A percentile compares a stretch with the other conserved stretches of the same genome.
Evolutionary conservation across 2,329 filamentous ascomycete species (phyloP).

Genomic region (Nigrograna mackinnonii): DNA sequence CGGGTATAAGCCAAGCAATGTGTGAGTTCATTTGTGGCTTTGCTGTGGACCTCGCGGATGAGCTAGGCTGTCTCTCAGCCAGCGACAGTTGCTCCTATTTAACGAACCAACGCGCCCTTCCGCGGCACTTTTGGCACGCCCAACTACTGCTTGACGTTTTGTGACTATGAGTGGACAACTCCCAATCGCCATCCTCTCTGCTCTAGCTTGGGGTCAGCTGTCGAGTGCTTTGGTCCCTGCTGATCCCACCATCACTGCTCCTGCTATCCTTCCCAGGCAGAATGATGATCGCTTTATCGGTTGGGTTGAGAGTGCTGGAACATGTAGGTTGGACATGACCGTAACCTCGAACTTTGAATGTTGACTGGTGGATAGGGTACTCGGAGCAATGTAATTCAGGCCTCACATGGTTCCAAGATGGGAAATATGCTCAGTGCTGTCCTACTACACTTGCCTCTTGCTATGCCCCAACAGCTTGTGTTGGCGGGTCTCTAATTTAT

Average conservation of each 20-base stretch:
- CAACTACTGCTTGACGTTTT: too few relatives aligned
- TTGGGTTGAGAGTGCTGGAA: conserved; percentile 19
- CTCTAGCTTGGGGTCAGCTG: conserved; percentile 13
- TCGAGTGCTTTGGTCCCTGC: conserved; percentile 18
- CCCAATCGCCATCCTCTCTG: conserved; percentile 12
- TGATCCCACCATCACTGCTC: conserved; percentile 33
- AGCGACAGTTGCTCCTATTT: too few relatives aligned
- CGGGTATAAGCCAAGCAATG: too few relatives aligned
- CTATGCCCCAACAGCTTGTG: conserved; percentile 28
- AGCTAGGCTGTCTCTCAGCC: too few relatives aligned
- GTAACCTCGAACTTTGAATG: not conserved
- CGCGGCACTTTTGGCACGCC: too few relatives aligned
- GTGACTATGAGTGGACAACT: conserved; percentile 21
- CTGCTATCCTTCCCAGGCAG: conserved; percentile 29
- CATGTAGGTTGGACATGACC: conserved; percentile 17
- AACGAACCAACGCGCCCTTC: too few relatives aligned
- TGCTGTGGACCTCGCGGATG: too few relatives aligned
- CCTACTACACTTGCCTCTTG: conserved; percentile 23
- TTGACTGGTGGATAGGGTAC: conserved; percentile 19
- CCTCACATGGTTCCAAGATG: conserved; percentile 30
- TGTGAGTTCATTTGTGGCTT: too few relatives aligned
- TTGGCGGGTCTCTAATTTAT: conserved; percentile 28
- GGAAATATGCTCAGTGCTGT: conserved; percentile 34
- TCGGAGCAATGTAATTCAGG: conserved; percentile 24
- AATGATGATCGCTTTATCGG: conserved; percentile 27